These are phyloP conservation scores for Euphorbia tirucalli DNA, from an alignment of 345 rosid genomes.

Conservation along the genomic window DNA sequence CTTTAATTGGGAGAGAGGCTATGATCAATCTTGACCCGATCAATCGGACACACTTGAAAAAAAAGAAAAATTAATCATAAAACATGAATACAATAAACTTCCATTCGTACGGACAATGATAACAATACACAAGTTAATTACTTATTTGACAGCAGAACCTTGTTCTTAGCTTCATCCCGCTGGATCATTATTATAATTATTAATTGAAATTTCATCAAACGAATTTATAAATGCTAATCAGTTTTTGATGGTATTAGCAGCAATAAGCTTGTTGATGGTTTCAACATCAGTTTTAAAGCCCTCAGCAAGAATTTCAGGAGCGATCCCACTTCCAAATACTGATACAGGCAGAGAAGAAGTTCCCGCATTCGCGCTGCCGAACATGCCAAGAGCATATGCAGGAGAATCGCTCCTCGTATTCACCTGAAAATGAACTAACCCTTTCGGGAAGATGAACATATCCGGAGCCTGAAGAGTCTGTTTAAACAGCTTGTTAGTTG, in stretches of 20 bases:
- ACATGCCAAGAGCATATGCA: slow-evolving; percentile 21
- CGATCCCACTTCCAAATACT: slow-evolving; percentile 28
- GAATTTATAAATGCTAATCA: not conserved
- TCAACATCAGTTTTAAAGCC: slow-evolving; percentile 28
- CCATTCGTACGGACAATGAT: too few relatives aligned
- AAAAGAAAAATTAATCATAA: too few relatives aligned
- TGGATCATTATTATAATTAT: too few relatives aligned
- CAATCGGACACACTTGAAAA: too few relatives aligned
- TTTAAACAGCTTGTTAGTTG: slow-evolving; percentile 18
- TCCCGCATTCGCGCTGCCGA: slow-evolving; percentile 27
- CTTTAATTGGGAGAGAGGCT: too few relatives aligned
- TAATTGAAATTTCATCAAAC: too few relatives aligned
- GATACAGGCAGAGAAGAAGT: slow-evolving; percentile 12
- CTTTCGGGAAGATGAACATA: slow-evolving; percentile 32
- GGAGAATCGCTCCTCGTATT: slow-evolving; percentile 16
- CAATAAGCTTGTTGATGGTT: slow-evolving; percentile 23
- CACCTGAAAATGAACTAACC: slow-evolving; percentile 31
- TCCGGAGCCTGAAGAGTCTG: slow-evolving; percentile 28
- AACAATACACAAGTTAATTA: too few relatives aligned
- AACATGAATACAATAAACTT: too few relatives aligned
- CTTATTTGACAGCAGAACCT: too few relatives aligned
- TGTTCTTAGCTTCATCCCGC: too few relatives aligned
- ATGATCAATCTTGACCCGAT: too few relatives aligned
- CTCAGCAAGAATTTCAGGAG: slow-evolving; percentile 19
- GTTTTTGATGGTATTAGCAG: not conserved